A percentile compares a stretch with the other conserved stretches of the same genome.
These are phyloP conservation scores for Xylaria curta DNA, from an alignment of 495 filamentous ascomycete genomes.

Conservation along the genomic window DNA sequence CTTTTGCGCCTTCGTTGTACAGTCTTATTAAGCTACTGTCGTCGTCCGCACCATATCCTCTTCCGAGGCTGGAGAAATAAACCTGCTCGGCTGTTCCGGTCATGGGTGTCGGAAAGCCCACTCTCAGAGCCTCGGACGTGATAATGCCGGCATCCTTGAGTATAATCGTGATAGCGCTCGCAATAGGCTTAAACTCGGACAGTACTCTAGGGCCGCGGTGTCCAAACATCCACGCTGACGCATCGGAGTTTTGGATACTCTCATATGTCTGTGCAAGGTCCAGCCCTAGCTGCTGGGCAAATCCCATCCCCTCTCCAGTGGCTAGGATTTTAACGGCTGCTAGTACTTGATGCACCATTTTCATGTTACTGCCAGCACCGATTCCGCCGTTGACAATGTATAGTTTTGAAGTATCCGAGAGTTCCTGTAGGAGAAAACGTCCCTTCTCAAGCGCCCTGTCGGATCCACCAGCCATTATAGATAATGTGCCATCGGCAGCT, in stretches of 20 bases:
- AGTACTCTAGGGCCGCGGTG: slow-evolving; percentile 75
- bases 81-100: slow-evolving; percentile 73
- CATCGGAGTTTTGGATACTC: slow-evolving; percentile 63
- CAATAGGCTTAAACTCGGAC: slow-evolving; percentile 68
- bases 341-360: slow-evolving; percentile 85
- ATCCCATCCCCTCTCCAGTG: slow-evolving; percentile 74
- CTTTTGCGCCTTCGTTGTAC: slow-evolving; percentile 53
- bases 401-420: slow-evolving; percentile 67
- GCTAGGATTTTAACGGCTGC: slow-evolving; percentile 78
- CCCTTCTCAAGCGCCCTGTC: slow-evolving; percentile 64
- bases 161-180: slow-evolving; percentile 77
- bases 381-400: slow-evolving; percentile 77
- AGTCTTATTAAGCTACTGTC: slow-evolving; percentile 74
- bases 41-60: slow-evolving; percentile 69
- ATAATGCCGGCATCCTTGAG: slow-evolving; percentile 84
- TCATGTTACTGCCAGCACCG: slow-evolving; percentile 84
- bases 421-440: slow-evolving; percentile 64
- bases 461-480: slow-evolving; percentile 77
- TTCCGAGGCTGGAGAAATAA: slow-evolving; percentile 64
- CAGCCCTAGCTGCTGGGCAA: slow-evolving; percentile 71
- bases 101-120: slow-evolving; percentile 72
- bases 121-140: slow-evolving; percentile 67
- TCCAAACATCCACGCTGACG: slow-evolving; percentile 82
- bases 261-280: slow-evolving; percentile 64
- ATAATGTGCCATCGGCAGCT: slow-evolving; percentile 77